Evolutionary conservation across 805 yeast genomes (phyloP).

Genomic region (Hanseniaspora mollemarum): DNA sequence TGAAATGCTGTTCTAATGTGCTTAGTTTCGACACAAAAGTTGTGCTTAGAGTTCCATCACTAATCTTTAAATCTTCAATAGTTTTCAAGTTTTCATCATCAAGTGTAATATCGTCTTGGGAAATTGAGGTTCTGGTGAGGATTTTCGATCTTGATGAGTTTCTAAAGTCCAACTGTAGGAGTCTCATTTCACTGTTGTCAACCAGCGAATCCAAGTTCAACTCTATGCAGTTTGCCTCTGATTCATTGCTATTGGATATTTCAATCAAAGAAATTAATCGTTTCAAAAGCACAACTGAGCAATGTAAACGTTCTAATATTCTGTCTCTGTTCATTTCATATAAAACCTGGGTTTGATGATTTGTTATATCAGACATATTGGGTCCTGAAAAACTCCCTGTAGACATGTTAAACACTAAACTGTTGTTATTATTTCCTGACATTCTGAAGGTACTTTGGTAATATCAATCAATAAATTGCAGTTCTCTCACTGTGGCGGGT

Average conservation of each 20-base stretch:
- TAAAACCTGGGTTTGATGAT: conserved; percentile 5
- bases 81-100: conserved; percentile 3
- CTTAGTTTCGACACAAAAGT: conserved; percentile 32
- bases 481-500: too few species aligned
- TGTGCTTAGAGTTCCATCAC: conserved; percentile 8
- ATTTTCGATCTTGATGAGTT: conserved; percentile 3
- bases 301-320: conserved; percentile 4
- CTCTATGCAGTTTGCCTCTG: not conserved
- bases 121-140: not conserved
- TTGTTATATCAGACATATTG: not conserved
- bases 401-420: conserved; percentile 6
- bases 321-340: conserved; percentile 14
- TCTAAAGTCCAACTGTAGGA: conserved; percentile 8
- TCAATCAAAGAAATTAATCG: not conserved
- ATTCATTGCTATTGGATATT: not conserved
- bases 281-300: conserved; percentile 2
- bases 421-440: not conserved
- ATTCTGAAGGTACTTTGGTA: too few species aligned
- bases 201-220: conserved; percentile 6
- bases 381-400: conserved; percentile 2
- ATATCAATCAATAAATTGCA: too few species aligned
- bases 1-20: conserved; percentile 55
- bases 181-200: conserved; percentile 1
- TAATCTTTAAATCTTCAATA: conserved; percentile 9
- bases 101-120: not conserved